A percentile compares a stretch with the other conserved stretches of the same genome.
These are phyloP conservation scores for Leishmania mexicana DNA, from an alignment of 208 protist genomes.

Conservation along the genomic window DNA sequence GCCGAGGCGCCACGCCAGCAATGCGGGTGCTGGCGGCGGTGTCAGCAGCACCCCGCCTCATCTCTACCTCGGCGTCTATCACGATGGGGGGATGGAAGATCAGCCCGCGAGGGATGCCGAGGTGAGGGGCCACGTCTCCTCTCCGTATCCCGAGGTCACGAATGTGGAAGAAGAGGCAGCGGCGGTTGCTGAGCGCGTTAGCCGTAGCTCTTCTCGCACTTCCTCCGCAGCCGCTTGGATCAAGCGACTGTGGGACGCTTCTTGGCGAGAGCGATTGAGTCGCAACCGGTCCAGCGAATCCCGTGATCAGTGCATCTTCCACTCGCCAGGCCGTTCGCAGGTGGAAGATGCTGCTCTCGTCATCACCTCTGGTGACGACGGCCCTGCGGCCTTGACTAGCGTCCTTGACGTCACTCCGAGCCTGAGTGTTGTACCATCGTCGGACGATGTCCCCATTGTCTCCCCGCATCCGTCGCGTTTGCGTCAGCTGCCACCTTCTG, in stretches of 20 bases:
- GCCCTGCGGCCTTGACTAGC: background rate
- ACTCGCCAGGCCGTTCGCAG: background rate
- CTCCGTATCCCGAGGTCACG: background rate
- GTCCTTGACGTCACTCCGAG: background rate
- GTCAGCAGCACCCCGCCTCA: background rate
- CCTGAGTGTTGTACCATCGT: background rate
- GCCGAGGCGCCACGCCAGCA: background rate
- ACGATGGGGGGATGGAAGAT: background rate
- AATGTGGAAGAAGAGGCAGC: background rate
- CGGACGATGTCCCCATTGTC: background rate
- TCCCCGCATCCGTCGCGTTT: background rate
- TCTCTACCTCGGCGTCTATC: background rate
- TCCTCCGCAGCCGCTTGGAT: slow-evolving; percentile 21
- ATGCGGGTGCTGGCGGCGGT: background rate
- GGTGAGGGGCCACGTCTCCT: background rate
- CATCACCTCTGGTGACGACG: background rate
- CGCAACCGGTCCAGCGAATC: slow-evolving; percentile 4
- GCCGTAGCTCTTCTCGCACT: background rate
- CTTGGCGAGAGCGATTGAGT: slow-evolving; percentile 7
- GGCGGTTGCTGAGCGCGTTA: background rate
- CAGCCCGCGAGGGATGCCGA: background rate
- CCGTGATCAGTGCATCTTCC: background rate
- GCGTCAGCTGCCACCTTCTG: background rate
- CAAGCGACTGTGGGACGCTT: slow-evolving; percentile 12
- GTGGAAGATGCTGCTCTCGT: background rate